Evolutionary conservation across 345 rosid genomes (phyloP), one percentile per base, ranked within the genome.

Genomic region (Salix dunnii): DNA sequence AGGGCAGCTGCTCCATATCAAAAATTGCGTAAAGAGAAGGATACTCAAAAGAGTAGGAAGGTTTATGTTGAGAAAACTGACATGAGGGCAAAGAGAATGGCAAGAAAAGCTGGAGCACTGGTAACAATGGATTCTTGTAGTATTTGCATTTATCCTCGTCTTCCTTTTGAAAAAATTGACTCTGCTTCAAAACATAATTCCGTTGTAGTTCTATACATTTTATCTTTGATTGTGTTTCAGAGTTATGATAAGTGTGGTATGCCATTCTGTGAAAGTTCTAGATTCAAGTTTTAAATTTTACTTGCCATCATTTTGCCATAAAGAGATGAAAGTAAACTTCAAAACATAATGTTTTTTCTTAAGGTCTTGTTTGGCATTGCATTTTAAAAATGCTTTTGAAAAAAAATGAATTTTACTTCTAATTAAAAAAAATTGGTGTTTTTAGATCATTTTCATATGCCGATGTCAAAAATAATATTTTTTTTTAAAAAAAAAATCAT

Each of bases 1-100:
- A 91, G 99, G 84, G 99, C 99, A 72, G 97, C 99, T 74, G 99
- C 97, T 61, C 97, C 99, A 55, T 95, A 91, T 82, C 99, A 95
- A 84, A 93, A 93, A 81, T 83, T 93, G 87, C 94, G 97, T 42
- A 86, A 87, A 84, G 97, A 90, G 85, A 93, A 77, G 82, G 95
- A 95, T 77, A 81, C 73, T 68, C 88, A 62, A 71, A 91, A 88
- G 74, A 89, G 17, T 73, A 90, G 97, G 89, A 93, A 90, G 84
- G 97, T 93, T 75, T 95, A 84, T 82, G 97, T 95, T 30, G 97
- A 93, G 91, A 95, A 93, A 85, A 77, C 91, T 81, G 99, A 95
- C 86, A 93, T 95, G 96, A 89, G 99, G 88, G 97, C 99, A 66
- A 93, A 95, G 84, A 81, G 99, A 88, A 95, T 95, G 99, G 97